Conservation (phyloP, 768 basidiomycete genomes). For the Pleurotus tuber-regium region DNA sequence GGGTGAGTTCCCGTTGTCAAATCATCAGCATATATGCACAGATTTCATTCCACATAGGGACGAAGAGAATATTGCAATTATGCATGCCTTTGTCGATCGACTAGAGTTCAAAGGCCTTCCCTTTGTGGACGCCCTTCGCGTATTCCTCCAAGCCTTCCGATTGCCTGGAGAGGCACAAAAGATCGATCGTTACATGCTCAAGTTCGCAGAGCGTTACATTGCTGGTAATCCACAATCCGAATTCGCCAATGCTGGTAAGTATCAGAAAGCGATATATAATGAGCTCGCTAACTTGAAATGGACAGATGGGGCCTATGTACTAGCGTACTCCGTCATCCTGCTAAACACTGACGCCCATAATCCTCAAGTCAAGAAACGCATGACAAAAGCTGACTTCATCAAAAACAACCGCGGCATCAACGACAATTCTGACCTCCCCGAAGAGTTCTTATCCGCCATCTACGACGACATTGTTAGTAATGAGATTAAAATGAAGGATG, state of each 20-base stretch:
- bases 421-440: constrained; percentile 83
- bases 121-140: constrained; percentile 88
- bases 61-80: constrained; percentile 83
- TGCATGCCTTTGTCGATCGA: constrained; percentile 96
- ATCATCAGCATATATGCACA: not conserved
- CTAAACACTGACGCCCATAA: constrained; percentile 98
- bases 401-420: constrained; percentile 98
- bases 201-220: constrained; percentile 97
- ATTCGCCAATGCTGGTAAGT: constrained; percentile 92
- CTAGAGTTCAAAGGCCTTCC: constrained; percentile 79
- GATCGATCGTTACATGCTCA: constrained; percentile 98
- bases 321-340: constrained; percentile 94
- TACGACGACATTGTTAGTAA: constrained; percentile 90
- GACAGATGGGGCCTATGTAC: constrained; percentile 89
- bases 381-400: constrained; percentile 89
- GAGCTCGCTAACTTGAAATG: not conserved
- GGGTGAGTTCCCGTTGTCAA: constrained; percentile 53
- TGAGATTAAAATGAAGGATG: constrained; percentile 99
- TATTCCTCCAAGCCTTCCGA: constrained; percentile 93
- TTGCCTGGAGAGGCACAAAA: constrained; percentile 97
- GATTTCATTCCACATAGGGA: constrained; percentile 59
- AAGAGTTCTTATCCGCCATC: constrained; percentile 73
- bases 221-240: constrained; percentile 79
- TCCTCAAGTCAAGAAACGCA: constrained; percentile 90
- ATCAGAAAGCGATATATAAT: not conserved